Evolutionary conservation across 139 green algal genomes (phyloP).

Genomic region (Chlamydomonas asymmetrica): DNA sequence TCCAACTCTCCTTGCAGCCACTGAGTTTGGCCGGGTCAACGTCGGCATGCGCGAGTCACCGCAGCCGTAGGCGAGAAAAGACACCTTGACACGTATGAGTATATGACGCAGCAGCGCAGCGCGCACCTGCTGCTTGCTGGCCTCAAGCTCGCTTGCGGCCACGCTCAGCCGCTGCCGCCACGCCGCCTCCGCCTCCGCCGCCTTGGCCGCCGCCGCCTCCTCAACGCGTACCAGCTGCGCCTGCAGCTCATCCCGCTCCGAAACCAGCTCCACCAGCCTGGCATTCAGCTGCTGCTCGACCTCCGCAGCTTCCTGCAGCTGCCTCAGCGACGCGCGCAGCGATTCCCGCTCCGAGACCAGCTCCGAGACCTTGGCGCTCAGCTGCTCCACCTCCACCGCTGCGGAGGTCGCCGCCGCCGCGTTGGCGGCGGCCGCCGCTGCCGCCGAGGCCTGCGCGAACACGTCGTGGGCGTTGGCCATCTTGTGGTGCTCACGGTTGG

Average conservation of each 20-base stretch:
- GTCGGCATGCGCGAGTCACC: too few species aligned
- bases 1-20: too few species aligned
- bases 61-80: too few species aligned
- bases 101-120: too few species aligned
- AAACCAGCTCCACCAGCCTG: neutral
- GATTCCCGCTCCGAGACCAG: neutral
- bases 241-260: slow-evolving; percentile 1
- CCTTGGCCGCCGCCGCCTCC: neutral
- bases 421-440: neutral
- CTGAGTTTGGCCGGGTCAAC: too few species aligned
- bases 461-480: too few species aligned
- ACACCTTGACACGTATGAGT: too few species aligned
- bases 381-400: neutral
- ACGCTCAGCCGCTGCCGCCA: neutral
- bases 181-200: slow-evolving; percentile 4
- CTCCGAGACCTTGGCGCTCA: neutral
- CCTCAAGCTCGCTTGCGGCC: slow-evolving; percentile 8
- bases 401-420: too few species aligned
- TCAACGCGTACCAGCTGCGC: slow-evolving; percentile 9
- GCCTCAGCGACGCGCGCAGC: neutral
- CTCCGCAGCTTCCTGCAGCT: neutral
- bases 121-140: too few species aligned
- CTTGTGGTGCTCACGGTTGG: too few species aligned
- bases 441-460: too few species aligned
- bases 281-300: neutral